Percentiles rank a stretch among this genome's conserved stretches.
phyloP scores from a whole-genome alignment of 2,329 filamentous ascomycete genomes.

The Neospermospora avenae region DNA sequence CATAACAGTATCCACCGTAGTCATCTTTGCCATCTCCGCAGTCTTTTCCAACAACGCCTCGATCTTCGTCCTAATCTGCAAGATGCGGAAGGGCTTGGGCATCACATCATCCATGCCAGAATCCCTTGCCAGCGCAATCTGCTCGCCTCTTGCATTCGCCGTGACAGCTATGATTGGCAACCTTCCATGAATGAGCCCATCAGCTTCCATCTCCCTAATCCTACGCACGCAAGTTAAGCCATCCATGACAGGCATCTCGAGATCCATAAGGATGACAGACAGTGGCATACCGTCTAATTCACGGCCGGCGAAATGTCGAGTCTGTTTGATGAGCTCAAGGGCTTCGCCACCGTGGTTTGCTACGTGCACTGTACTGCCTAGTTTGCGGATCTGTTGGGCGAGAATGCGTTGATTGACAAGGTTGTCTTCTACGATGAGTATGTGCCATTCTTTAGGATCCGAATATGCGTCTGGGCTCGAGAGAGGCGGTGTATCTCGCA shows the following conservation, averaged over 20 bases:
- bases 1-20: background rate
- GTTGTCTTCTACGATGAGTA: conserved; percentile 59
- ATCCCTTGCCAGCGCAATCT: conserved; percentile 63
- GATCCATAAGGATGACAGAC: conserved; percentile 71
- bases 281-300: conserved; percentile 42
- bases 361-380: conserved; percentile 56
- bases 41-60: conserved; percentile 39
- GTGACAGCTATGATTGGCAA: conserved; percentile 74
- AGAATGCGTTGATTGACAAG: conserved; percentile 58
- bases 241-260: conserved; percentile 82
- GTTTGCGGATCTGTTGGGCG: conserved; percentile 48
- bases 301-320: conserved; percentile 25
- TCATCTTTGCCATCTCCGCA: background rate
- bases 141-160: conserved; percentile 71
- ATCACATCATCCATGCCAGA: conserved; percentile 77
- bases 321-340: conserved; percentile 52
- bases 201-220: conserved; percentile 63
- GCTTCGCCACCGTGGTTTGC: conserved; percentile 64
- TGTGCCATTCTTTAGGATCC: conserved; percentile 11
- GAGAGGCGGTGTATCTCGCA: background rate
- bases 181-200: conserved; percentile 56
- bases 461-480: background rate
- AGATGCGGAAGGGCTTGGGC: conserved; percentile 71
- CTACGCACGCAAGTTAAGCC: conserved; percentile 67
- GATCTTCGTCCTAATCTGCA: conserved; percentile 64